Percentiles rank a stretch among this genome's conserved stretches.
Conservation (phyloP, 768 basidiomycete species). For the Suillus subluteus region DNA sequence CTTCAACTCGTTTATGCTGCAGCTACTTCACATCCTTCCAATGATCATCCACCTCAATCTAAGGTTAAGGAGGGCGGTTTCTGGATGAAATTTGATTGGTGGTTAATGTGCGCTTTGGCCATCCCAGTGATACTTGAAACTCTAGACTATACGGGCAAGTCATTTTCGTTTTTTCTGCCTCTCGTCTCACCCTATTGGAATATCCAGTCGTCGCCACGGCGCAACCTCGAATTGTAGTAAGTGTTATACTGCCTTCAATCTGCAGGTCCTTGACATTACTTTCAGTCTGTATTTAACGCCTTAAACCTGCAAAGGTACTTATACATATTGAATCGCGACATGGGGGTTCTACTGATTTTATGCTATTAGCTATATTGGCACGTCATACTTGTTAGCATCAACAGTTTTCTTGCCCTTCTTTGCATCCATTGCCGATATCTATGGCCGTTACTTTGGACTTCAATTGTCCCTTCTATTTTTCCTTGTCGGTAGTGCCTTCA, state of each 20-base stretch:
- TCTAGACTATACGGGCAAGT: conserved; percentile 32
- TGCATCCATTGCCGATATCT: conserved; percentile 52
- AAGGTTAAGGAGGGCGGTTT: conserved; percentile 20
- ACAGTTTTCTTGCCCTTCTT: conserved; percentile 58
- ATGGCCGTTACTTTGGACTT: conserved; percentile 51
- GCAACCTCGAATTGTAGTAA: conserved; percentile 52
- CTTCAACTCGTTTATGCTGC: neutral
- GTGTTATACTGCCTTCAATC: conserved; percentile 13
- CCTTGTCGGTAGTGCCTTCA: conserved; percentile 47
- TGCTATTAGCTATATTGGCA: conserved; percentile 47
- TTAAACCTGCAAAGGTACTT: conserved; percentile 30
- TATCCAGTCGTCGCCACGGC: conserved; percentile 53
- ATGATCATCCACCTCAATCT: neutral
- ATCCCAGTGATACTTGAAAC: conserved; percentile 48
- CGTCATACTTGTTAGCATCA: conserved; percentile 51
- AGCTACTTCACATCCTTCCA: neutral
- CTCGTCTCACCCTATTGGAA: neutral
- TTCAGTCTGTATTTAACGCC: conserved; percentile 33
- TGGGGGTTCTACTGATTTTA: neutral
- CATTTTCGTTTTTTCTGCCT: neutral
- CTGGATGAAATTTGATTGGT: conserved; percentile 33
- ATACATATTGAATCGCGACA: neutral
- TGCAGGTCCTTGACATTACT: neutral
- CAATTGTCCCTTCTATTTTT: conserved; percentile 50
- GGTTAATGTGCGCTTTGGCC: conserved; percentile 38